Evolutionary conservation across 108 stramenopile species (phyloP).

Genomic region (Licmophora abbreviata): DNA sequence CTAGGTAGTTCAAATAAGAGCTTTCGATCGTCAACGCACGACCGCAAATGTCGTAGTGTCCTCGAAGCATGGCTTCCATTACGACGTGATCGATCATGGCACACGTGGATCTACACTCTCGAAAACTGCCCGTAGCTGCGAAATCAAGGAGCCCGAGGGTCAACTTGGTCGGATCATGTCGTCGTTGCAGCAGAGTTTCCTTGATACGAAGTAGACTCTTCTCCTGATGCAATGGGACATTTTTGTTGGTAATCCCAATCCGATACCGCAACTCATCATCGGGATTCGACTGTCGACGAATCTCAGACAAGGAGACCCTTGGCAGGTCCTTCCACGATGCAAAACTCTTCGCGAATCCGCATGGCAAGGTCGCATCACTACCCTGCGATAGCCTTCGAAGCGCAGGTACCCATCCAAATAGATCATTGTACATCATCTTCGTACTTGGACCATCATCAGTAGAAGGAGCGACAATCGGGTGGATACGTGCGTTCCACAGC

Average conservation of each 20-base stretch:
- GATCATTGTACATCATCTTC: constrained; percentile 10
- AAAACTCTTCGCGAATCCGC: constrained; percentile 17
- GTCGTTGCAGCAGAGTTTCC: neutral
- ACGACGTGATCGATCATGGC: constrained; percentile 22
- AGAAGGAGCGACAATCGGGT: constrained; percentile 25
- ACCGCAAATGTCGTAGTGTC: constrained; percentile 43
- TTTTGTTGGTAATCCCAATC: constrained; percentile 9
- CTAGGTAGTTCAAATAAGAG: no score
- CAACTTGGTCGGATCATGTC: neutral
- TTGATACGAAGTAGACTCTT: constrained; percentile 4
- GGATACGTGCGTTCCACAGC: constrained; percentile 66
- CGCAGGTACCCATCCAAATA: constrained; percentile 33
- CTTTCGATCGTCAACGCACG: constrained; percentile 43
- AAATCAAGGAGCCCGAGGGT: neutral
- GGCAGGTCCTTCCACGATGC: constrained; percentile 30
- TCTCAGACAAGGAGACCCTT: constrained; percentile 37
- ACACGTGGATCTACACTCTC: no score
- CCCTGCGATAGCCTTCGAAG: constrained; percentile 1
- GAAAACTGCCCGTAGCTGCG: neutral
- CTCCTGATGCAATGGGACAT: neutral
- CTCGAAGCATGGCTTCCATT: constrained; percentile 11
- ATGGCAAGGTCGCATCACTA: constrained; percentile 4
- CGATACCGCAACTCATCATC: constrained; percentile 39
- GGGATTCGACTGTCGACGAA: constrained; percentile 47
- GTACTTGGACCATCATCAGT: neutral